A percentile compares a stretch with the other conserved stretches of the same genome.
Conservation (phyloP, 1,139 yeast species). For the Debaryomyces psychrophilus region DNA sequence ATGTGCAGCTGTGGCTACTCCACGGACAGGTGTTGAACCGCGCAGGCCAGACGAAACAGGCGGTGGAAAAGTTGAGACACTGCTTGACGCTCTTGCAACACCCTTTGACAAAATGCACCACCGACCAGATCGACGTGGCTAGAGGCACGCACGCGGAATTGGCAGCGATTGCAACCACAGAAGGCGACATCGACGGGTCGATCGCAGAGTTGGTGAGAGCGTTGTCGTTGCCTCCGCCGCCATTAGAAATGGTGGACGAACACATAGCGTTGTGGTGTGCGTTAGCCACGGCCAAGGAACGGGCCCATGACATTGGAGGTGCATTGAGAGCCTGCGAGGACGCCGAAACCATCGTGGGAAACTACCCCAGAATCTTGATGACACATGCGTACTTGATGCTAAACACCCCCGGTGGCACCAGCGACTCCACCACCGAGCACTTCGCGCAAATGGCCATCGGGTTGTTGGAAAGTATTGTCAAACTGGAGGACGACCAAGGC, state of each 20-base stretch:
- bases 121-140: conserved; percentile 46
- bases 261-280: conserved; percentile 57
- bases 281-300: conserved; percentile 51
- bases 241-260: conserved; percentile 46
- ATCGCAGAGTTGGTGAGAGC: conserved; percentile 53
- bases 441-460: conserved; percentile 34
- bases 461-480: conserved; percentile 37
- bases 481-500: conserved; percentile 19
- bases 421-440: background rate
- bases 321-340: conserved; percentile 53
- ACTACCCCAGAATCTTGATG: conserved; percentile 46
- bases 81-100: conserved; percentile 45
- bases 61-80: conserved; percentile 49
- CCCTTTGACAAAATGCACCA: conserved; percentile 26
- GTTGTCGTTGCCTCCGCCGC: conserved; percentile 52
- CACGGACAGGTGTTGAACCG: conserved; percentile 51
- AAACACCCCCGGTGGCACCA: conserved; percentile 18
- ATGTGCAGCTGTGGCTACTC: conserved; percentile 49
- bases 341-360: conserved; percentile 48
- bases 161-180: conserved; percentile 56
- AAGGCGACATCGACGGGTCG: conserved; percentile 50
- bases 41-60: conserved; percentile 46
- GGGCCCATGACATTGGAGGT: conserved; percentile 50
- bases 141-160: conserved; percentile 56
- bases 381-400: conserved; percentile 52